Conservation (phyloP, 345 rosid species). For the Lepidium sativum region DNA sequence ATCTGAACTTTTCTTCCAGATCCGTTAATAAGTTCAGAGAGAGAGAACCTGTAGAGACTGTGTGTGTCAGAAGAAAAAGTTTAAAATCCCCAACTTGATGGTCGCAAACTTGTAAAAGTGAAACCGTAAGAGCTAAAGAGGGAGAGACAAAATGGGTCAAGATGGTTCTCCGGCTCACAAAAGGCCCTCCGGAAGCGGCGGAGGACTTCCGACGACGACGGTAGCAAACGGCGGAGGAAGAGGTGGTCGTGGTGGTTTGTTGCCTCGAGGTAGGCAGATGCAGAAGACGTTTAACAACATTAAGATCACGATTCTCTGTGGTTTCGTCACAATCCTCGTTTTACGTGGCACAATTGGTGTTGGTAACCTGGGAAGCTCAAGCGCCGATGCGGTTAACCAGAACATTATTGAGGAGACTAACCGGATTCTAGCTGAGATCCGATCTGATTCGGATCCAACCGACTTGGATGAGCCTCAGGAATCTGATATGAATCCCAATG, state of each 20-base stretch:
- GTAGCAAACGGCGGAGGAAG: slow-evolving; percentile 47
- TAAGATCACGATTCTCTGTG: slow-evolving; percentile 93
- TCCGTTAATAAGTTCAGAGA: slow-evolving; percentile 10
- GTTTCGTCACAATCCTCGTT: slow-evolving; percentile 92
- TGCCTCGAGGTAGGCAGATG: slow-evolving; percentile 86
- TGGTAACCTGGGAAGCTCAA: slow-evolving; percentile 68
- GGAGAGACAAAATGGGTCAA: slow-evolving; percentile 45
- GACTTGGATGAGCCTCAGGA: slow-evolving; percentile 52
- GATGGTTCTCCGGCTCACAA: slow-evolving; percentile 61
- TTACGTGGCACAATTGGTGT: slow-evolving; percentile 94
- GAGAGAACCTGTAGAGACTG: not conserved
- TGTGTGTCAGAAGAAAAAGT: not conserved
- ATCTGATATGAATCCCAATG: slow-evolving; percentile 43
- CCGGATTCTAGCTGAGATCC: slow-evolving; percentile 86
- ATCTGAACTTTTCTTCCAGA: slow-evolving; percentile 18
- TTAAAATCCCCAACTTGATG: not conserved
- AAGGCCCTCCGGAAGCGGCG: slow-evolving; percentile 48
- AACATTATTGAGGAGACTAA: slow-evolving; percentile 76
- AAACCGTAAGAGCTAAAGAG: not conserved
- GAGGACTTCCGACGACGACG: slow-evolving; percentile 39
- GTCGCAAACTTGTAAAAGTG: not conserved
- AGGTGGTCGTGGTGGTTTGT: slow-evolving; percentile 20
- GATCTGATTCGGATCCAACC: slow-evolving; percentile 69
- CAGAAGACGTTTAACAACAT: slow-evolving; percentile 94
- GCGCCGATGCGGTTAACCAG: slow-evolving; percentile 82